Evolutionary conservation across 73 alveolate species (phyloP).

Genomic region (Symbiodinium pilosum): DNA sequence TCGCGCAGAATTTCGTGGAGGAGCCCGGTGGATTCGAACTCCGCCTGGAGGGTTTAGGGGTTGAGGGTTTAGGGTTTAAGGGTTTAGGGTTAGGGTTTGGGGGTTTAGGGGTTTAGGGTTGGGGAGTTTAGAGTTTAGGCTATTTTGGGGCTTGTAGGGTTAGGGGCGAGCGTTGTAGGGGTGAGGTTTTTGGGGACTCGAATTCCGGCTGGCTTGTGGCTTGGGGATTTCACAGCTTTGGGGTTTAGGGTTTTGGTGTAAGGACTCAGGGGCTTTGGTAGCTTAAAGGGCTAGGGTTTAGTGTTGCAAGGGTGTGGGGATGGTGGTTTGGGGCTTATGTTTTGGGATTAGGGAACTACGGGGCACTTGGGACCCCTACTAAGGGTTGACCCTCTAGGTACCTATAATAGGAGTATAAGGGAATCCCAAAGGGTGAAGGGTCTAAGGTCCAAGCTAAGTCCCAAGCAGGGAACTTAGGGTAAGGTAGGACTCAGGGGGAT

Average conservation of each 20-base stretch:
- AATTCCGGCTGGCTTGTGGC: not conserved
- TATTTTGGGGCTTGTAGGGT: not conserved
- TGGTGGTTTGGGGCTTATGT: not conserved
- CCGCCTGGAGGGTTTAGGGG: not conserved
- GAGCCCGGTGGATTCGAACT: not conserved
- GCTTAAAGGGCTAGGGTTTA: not conserved
- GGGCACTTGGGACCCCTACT: too few species aligned
- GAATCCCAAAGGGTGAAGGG: too few species aligned
- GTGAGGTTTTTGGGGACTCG: not conserved
- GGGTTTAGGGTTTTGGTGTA: not conserved
- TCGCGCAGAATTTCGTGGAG: not conserved
- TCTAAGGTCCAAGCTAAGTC: too few species aligned
- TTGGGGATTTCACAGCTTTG: not conserved
- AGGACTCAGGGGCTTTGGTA: not conserved
- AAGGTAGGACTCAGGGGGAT: too few species aligned
- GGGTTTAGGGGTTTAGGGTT: not conserved
- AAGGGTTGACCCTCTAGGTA: too few species aligned
- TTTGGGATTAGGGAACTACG: not conserved
- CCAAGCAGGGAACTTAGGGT: too few species aligned
- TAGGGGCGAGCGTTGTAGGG: not conserved
- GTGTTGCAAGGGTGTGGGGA: not conserved
- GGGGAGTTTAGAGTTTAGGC: not conserved
- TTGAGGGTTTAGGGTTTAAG: not conserved
- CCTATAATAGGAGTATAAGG: too few species aligned
- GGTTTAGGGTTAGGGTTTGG: not conserved